Evolutionary conservation across 345 rosid species (phyloP), one percentile per base, ranked within the genome.

Genomic region (Microcos paniculata): DNA sequence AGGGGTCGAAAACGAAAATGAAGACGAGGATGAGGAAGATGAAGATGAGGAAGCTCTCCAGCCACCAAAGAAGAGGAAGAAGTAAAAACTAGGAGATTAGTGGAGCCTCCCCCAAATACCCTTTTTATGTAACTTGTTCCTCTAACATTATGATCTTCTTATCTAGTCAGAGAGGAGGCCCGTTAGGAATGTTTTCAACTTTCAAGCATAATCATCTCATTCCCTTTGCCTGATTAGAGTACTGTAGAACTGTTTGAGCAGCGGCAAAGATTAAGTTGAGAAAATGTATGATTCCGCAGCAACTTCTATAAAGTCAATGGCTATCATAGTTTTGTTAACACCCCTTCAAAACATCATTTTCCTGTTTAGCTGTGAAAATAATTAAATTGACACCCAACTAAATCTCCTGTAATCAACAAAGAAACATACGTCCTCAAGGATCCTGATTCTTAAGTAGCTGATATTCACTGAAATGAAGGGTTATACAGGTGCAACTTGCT

Each of bases 41-140:
- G 97, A 91, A 3, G 93, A 92, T 0, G 97, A 92, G 78, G 97
- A 88, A 49, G 86, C 97, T 0, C 90, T 91, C 33, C 97, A 91
- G 86, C 97, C 97, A 3, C 97, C 97, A 6, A 92, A 92, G 89
- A 92, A 92, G 88, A 92, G 97, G 85, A 92, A 91, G 97, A 92
- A 92, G 96, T 92, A 83, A 35, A 35, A 89, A 74, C 21, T 80
- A 71, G 64, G 52, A 46, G 40, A 48, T 42, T n/a, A 49, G 63
- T 24, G 23, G 58, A 78, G 83, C 62, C 82, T 79, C 83, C 76
- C 46, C 71, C 26, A 24, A 35, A 69, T 19, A 62, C 62, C 14
- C 21, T 55, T 68, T 45, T 23, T 74, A 31, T 62, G 64, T 75
- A 81, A 82, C 87, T 69, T 13, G 65, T 75, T 82, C 30, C 26